phyloP scores from a whole-genome alignment of 1,139 yeast species.

The Hyphopichia khmerensis region DNA sequence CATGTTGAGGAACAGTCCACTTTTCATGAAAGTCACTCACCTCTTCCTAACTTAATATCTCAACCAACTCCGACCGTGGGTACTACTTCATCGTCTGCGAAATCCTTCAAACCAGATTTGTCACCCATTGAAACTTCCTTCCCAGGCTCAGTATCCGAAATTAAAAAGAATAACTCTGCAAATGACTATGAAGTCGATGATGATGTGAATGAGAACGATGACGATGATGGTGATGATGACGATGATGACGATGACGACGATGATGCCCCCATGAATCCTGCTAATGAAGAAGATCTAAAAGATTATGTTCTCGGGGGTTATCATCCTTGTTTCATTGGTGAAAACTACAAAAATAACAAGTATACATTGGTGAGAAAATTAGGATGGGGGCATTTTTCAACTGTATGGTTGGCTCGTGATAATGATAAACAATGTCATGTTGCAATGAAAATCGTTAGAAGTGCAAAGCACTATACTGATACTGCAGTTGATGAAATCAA shows the following conservation, averaged over 20 bases:
- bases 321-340: conserved; percentile 82
- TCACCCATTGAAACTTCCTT: conserved; percentile 38
- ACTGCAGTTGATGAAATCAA: conserved; percentile 86
- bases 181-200: conserved; percentile 2
- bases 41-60: conserved; percentile 15
- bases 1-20: conserved; percentile 2
- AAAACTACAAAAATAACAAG: conserved; percentile 55
- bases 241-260: conserved; percentile 42
- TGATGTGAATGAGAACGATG: conserved; percentile 11
- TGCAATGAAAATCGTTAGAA: conserved; percentile 81
- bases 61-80: conserved; percentile 26
- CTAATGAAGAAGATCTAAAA: conserved; percentile 62
- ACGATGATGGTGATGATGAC: conserved; percentile 38
- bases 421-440: conserved; percentile 57
- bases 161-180: background rate
- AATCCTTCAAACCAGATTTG: conserved; percentile 36
- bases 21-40: conserved; percentile 8
- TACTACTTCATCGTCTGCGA: conserved; percentile 24
- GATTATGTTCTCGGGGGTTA: conserved; percentile 86
- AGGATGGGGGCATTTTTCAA: conserved; percentile 54
- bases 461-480: conserved; percentile 74
- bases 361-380: conserved; percentile 73
- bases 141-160: conserved; percentile 10
- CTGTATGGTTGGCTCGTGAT: conserved; percentile 58
- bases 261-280: conserved; percentile 36